Percentiles rank a stretch among this genome's conserved stretches.
Conservation (phyloP, 164 flowering plant genomes). For the Akebia trifoliata region DNA sequence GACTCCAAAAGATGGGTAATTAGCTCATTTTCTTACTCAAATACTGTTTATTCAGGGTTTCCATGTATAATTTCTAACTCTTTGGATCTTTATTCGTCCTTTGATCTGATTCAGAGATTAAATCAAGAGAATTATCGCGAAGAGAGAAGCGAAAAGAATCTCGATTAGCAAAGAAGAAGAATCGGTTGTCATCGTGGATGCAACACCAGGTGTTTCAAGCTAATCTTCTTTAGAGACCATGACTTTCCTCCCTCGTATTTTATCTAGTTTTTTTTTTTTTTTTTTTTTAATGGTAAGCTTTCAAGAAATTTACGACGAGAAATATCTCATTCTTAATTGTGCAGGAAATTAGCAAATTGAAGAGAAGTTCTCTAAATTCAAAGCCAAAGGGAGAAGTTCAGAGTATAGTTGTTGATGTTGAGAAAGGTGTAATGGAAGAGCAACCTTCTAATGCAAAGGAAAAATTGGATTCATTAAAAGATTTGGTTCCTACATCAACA, state of each 20-base stretch:
- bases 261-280: neutral
- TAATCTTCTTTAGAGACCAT: neutral
- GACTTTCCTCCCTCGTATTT: neutral
- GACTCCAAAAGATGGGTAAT: no score
- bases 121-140: slow-evolving; percentile 34
- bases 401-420: neutral
- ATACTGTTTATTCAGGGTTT: neutral
- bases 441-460: slow-evolving; percentile 9
- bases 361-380: slow-evolving; percentile 2
- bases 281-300: neutral
- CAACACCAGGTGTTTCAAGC: slow-evolving; percentile 35
- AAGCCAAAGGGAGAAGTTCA: slow-evolving; percentile 4
- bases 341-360: slow-evolving; percentile 28
- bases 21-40: neutral
- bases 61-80: neutral
- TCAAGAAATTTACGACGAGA: neutral
- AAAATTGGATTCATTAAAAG: slow-evolving; percentile 5
- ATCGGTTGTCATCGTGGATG: slow-evolving; percentile 39
- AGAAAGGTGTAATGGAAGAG: slow-evolving; percentile 4
- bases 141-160: slow-evolving; percentile 50
- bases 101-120: slow-evolving; percentile 1
- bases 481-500: neutral
- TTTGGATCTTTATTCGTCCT: neutral
- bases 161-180: slow-evolving; percentile 29
- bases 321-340: neutral